phyloP scores from a whole-genome alignment of 768 basidiomycete species.

The Boletus rufocinnamomeus region DNA sequence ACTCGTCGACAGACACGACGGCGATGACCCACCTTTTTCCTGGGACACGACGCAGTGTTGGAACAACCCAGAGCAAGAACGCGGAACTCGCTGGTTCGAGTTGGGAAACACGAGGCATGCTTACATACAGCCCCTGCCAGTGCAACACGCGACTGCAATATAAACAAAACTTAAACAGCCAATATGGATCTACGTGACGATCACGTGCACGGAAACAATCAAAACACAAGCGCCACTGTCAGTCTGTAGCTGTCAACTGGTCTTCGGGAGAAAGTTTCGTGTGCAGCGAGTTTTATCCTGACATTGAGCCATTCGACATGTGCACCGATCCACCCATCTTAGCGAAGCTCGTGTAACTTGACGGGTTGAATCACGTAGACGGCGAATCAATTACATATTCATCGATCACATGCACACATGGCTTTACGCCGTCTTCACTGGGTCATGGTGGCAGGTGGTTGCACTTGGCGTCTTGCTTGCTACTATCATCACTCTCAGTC shows the following conservation, averaged over 20 bases:
- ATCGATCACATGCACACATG: no score
- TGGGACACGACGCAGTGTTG: conserved; percentile 27
- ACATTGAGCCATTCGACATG: not conserved
- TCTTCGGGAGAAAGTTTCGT: not conserved
- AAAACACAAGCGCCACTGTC: not conserved
- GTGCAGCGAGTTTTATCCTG: no score
- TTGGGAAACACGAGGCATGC: conserved; percentile 33
- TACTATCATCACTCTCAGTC: not conserved
- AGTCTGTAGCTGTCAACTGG: no score
- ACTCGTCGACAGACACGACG: not conserved
- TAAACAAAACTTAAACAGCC: no score
- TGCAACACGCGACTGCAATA: conserved; percentile 13
- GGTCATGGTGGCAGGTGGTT: not conserved
- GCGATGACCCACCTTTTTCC: conserved; percentile 25
- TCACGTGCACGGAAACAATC: conserved; percentile 24
- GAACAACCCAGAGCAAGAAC: conserved; percentile 24
- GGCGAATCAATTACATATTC: no score
- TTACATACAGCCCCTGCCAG: conserved; percentile 25
- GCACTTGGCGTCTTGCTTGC: not conserved
- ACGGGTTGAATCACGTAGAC: no score
- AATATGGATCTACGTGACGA: conserved; percentile 3
- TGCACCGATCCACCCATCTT: no score
- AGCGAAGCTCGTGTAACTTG: not conserved
- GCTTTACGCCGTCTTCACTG: no score
- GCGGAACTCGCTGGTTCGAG: conserved; percentile 28